Conservation (phyloP, 176 grass and related monocot genomes). For the Rhynchospora breviuscula region DNA sequence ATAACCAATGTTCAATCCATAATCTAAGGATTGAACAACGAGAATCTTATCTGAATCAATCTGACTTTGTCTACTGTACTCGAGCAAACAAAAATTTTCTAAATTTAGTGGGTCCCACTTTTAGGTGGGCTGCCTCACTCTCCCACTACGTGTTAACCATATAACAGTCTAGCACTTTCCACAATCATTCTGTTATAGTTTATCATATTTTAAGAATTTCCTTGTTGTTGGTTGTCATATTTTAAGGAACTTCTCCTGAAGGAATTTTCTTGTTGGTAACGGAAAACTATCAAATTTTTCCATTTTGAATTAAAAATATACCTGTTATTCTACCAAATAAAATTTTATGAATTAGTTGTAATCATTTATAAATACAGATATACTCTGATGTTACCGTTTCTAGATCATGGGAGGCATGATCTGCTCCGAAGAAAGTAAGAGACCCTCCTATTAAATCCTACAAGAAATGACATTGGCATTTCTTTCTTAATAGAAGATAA, state of each 20-base stretch:
- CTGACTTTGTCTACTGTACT: not conserved
- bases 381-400: not conserved
- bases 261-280: not conserved
- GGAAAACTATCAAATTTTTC: not conserved
- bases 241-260: not conserved
- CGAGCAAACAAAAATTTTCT: not conserved
- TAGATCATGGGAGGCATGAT: constrained; percentile 20
- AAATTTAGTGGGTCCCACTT: constrained; percentile 11
- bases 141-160: constrained; percentile 11
- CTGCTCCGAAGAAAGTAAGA: not conserved
- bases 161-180: not conserved
- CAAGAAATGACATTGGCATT: not conserved
- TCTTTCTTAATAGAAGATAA: not conserved
- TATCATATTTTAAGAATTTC: not conserved
- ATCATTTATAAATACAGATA: not conserved
- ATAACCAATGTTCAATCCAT: not conserved
- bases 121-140: constrained; percentile 9
- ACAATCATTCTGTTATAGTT: not conserved
- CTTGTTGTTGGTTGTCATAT: not conserved
- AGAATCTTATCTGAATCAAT: constrained; percentile 1
- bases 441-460: not conserved
- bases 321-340: not conserved
- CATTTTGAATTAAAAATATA: not conserved
- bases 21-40: not conserved
- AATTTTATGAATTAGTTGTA: not conserved